These are phyloP conservation scores for Spathaspora boniae DNA, from an alignment of 805 yeast genomes.

Conservation along the genomic window DNA sequence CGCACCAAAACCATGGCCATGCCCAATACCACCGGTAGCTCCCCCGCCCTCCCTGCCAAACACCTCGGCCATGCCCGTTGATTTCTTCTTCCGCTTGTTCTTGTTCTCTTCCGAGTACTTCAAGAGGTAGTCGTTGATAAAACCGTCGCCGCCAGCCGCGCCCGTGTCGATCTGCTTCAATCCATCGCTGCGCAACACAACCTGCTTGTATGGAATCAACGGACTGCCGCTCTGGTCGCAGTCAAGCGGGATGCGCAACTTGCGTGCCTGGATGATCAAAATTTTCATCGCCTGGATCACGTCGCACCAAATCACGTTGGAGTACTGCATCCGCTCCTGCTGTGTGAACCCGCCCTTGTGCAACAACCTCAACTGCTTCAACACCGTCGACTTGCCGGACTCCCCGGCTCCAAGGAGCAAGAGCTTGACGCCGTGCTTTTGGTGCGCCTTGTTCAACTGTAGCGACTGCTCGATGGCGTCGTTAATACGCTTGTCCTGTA, in stretches of 20 bases:
- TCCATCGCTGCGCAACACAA: conserved; percentile 54
- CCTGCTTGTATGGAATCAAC: conserved; percentile 45
- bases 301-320: conserved; percentile 91
- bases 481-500: conserved; percentile 51
- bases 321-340: conserved; percentile 74
- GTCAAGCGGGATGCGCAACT: conserved; percentile 57
- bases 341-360: conserved; percentile 83
- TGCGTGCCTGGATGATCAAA: conserved; percentile 71
- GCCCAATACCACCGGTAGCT: background rate
- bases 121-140: conserved; percentile 60
- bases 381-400: conserved; percentile 88
- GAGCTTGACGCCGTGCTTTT: conserved; percentile 62
- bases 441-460: conserved; percentile 46
- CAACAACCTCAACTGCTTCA: conserved; percentile 80
- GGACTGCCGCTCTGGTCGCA: conserved; percentile 54
- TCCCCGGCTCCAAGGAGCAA: conserved; percentile 92
- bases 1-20: conserved; percentile 13
- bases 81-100: conserved; percentile 45
- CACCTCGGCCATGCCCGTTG: conserved; percentile 46
- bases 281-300: conserved; percentile 78
- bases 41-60: conserved; percentile 21
- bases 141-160: conserved; percentile 64
- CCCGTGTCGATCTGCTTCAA: conserved; percentile 53
- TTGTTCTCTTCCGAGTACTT: conserved; percentile 57
- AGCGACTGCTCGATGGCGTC: conserved; percentile 64